phyloP scores from a whole-genome alignment of 495 filamentous ascomycete genomes.

The Copromyces sp. region DNA sequence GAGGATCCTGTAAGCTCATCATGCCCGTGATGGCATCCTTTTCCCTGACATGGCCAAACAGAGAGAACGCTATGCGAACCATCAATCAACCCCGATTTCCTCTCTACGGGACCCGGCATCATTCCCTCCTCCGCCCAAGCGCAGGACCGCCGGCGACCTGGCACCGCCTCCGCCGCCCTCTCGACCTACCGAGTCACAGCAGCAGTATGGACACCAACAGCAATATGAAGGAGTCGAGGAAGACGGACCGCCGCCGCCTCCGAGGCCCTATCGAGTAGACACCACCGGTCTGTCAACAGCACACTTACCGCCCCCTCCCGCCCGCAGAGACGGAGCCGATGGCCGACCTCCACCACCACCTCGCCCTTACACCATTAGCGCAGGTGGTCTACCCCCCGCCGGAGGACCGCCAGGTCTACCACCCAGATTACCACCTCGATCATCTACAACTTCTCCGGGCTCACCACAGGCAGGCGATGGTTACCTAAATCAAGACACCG shows the following conservation, averaged over 20 bases:
- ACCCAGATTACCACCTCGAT: constrained; percentile 44
- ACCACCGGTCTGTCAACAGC: constrained; percentile 61
- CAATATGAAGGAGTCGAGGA: constrained; percentile 26
- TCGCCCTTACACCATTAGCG: constrained; percentile 12
- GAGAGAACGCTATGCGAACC: not conserved
- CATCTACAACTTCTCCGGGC: constrained; percentile 41
- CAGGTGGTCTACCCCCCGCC: not conserved
- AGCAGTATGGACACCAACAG: constrained; percentile 21
- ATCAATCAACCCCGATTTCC: constrained; percentile 45
- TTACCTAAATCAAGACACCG: constrained; percentile 57
- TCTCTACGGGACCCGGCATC: constrained; percentile 70
- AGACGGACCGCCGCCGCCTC: constrained; percentile 40
- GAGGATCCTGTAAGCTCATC: constrained; percentile 15
- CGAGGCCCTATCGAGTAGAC: constrained; percentile 59
- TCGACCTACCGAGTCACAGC: not conserved
- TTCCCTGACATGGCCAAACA: not conserved
- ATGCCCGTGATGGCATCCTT: not conserved
- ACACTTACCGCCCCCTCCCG: constrained; percentile 63
- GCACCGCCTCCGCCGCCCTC: constrained; percentile 1
- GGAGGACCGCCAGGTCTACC: constrained; percentile 57
- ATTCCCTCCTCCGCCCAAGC: constrained; percentile 80
- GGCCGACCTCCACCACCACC: constrained; percentile 18
- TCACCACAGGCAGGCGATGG: constrained; percentile 11
- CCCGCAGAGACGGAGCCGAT: constrained; percentile 40
- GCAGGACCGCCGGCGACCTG: constrained; percentile 9